Evolutionary conservation across 2,329 filamentous ascomycete genomes (phyloP).

Genomic region (Pseudogymnoascus sp.): DNA sequence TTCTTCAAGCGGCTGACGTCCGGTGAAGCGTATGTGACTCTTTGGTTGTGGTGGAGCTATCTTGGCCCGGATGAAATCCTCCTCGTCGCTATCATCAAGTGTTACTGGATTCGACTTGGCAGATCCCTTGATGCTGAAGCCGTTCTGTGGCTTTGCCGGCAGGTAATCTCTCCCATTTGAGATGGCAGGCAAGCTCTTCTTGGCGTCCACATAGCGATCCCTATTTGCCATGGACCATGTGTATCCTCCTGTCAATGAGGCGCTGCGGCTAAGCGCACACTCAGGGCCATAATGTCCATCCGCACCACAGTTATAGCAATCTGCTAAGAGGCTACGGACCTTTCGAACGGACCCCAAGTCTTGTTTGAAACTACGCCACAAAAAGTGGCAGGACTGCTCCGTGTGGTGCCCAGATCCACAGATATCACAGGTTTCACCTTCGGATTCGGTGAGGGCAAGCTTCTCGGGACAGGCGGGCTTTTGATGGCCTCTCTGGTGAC

Average conservation of each 20-base stretch:
- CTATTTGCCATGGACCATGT: conserved; percentile 46
- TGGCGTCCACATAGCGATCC: conserved; percentile 40
- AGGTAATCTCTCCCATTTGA: conserved; percentile 23
- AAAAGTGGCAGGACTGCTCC: conserved; percentile 49
- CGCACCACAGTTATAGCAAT: conserved; percentile 49
- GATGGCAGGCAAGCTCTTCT: conserved; percentile 26
- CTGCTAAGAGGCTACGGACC: conserved; percentile 41
- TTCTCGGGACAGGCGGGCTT: conserved; percentile 45
- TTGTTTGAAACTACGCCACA: conserved; percentile 50
- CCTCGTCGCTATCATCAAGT: conserved; percentile 24
- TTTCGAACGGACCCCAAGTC: conserved; percentile 34
- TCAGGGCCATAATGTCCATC: conserved; percentile 49
- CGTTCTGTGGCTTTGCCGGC: conserved; percentile 14
- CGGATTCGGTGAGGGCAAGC: conserved; percentile 41
- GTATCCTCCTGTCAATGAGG: conserved; percentile 28
- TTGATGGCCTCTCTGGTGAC: conserved; percentile 53
- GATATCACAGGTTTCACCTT: conserved; percentile 50
- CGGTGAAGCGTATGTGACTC: background rate
- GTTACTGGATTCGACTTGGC: conserved; percentile 22
- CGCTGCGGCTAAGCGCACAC: conserved; percentile 32
- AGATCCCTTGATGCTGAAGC: conserved; percentile 25
- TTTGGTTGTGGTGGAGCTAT: conserved; percentile 12
- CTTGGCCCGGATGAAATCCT: conserved; percentile 23
- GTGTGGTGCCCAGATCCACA: conserved; percentile 49
- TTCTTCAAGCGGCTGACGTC: background rate